Base-by-base conservation (phyloP, 495 filamentous ascomycete genomes). In the Neurospora sp. region DNA sequence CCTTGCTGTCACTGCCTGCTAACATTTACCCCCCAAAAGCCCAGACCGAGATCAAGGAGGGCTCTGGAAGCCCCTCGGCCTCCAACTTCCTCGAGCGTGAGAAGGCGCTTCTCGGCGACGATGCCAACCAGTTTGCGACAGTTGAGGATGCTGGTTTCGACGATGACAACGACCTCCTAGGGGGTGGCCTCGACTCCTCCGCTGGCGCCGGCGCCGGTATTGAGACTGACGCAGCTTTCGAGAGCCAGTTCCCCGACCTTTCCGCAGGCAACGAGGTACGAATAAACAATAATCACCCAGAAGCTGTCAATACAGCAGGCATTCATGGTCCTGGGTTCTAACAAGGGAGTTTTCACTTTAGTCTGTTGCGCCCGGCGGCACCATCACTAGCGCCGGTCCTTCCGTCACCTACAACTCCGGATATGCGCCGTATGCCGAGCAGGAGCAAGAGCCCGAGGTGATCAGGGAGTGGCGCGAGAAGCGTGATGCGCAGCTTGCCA, bases 401-500 rank as follows among this genome's bases (percentile, higher is more conserved):
- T 87, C 84, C 7, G 85, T 87, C 78, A 90, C 81, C 82, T 96
- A 83, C 89, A 92, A 85, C 87, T 90, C 92, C 75, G 86, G 86
- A 84, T 92, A 84, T 79, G 71, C 81, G 40, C 73, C 86, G 27
- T 86, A 84, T 61, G 76, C 78, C 16, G 82, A 85, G 45, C 84
- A 90, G 37, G 94, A 97, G 76, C 90, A 91, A 76, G 96, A 99
- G 80, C 87, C 96, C 6, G 93, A 96, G 76, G 90, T 94, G 4
- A 91, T 98, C 79, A 91, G 89, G 76, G 86, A 93, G 85, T 99
- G 96, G 96, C 93, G 96, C 77, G 92, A 94, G 81, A 91, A 92
- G 76, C 91, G 96, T 72, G 91, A 94, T 75, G 88, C 90, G 16
- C 86, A 87, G 74, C 88, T 94, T 71, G 84, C 90, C 73, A 91